These are phyloP conservation scores for Claviceps purpurea DNA, from an alignment of 2,329 filamentous ascomycete genomes.

Conservation along the genomic window DNA sequence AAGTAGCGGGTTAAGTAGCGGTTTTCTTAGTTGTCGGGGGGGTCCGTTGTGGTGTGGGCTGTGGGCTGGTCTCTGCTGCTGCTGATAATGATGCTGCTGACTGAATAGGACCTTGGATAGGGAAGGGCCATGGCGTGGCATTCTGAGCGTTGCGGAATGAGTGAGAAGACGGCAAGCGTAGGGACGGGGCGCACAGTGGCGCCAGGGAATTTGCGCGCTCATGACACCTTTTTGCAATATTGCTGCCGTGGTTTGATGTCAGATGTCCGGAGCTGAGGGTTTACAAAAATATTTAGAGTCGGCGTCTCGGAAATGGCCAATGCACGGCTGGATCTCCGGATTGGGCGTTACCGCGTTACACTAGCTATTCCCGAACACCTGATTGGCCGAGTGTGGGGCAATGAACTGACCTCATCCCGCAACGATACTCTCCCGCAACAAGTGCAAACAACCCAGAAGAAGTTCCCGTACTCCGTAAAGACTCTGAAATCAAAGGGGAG, in stretches of 20 bases:
- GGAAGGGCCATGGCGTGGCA: conserved; percentile 1
- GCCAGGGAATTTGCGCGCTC: conserved; percentile 20
- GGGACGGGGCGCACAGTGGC: conserved; percentile 13
- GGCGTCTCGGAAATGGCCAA: neutral
- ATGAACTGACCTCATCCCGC: neutral
- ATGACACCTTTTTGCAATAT: conserved; percentile 9
- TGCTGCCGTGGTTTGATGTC: too few species aligned
- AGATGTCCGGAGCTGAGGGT: neutral
- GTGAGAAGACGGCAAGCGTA: conserved; percentile 9
- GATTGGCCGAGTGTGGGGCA: neutral
- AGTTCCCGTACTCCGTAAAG: neutral
- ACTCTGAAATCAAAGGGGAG: too few species aligned
- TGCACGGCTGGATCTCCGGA: neutral
- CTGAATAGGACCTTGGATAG: neutral
- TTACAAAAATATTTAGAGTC: neutral
- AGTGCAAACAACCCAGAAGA: neutral
- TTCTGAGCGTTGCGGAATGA: conserved; percentile 2
- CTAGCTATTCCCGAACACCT: neutral
- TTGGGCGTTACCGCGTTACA: neutral
- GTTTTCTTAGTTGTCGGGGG: neutral
- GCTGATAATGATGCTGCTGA: conserved; percentile 10
- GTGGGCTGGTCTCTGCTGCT: conserved; percentile 12
- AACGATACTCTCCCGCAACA: neutral
- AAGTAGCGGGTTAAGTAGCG: conserved; percentile 23
- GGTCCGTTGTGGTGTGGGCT: conserved; percentile 12